phyloP scores from a whole-genome alignment of 1,284 basidiomycete species.

The Sanguinoderma infundibulare region DNA sequence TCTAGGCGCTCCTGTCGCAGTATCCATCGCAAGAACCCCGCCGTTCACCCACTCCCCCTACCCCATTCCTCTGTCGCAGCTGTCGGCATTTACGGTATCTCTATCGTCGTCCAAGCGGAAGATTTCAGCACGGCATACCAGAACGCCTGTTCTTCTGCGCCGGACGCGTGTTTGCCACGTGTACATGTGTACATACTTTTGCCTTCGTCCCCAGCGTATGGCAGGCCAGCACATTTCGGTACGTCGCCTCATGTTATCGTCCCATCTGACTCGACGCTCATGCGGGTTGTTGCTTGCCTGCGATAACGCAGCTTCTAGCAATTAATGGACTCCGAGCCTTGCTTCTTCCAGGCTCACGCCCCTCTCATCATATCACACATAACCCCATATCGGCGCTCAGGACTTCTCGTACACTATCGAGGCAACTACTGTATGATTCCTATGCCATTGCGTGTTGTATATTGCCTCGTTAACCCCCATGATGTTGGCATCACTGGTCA shows the following conservation, averaged over 20 bases:
- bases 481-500: not conserved
- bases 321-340: not conserved
- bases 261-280: not conserved
- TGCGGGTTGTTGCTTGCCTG: too few relatives aligned
- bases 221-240: not conserved
- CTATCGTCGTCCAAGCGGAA: not conserved
- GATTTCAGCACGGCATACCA: not conserved
- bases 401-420: not conserved
- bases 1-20: not conserved
- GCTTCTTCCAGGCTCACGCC: too few relatives aligned
- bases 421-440: not conserved
- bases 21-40: constrained; percentile 11
- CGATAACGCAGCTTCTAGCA: too few relatives aligned
- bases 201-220: not conserved
- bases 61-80: not conserved
- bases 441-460: not conserved
- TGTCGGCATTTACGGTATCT: not conserved
- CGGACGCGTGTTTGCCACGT: not conserved
- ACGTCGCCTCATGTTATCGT: not conserved
- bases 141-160: not conserved
- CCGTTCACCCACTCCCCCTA: not conserved
- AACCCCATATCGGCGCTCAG: not conserved
- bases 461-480: not conserved
- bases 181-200: not conserved
- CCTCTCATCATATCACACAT: too few relatives aligned